Percentiles rank a stretch among this genome's conserved stretches.
Conservation (phyloP, 768 basidiomycete species). For the Botryobasidium botryosum region DNA sequence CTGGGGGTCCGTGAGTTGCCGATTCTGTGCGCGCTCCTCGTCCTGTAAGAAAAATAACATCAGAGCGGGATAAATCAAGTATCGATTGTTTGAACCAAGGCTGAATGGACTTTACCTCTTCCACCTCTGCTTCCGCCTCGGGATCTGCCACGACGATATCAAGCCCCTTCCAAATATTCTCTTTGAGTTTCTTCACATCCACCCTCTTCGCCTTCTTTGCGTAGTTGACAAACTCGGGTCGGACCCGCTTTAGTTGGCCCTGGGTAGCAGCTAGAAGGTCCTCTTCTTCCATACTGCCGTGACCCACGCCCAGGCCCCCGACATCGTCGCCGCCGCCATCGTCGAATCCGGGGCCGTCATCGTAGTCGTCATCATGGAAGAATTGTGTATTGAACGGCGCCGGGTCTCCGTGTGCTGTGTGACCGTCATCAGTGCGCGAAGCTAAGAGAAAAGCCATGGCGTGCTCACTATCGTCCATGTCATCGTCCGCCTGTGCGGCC, state of each 20-base stretch:
- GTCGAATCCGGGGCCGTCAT: slow-evolving; percentile 39
- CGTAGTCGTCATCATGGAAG: slow-evolving; percentile 77
- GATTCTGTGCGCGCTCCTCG: slow-evolving; percentile 15
- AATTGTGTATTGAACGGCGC: slow-evolving; percentile 91
- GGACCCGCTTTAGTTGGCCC: slow-evolving; percentile 53
- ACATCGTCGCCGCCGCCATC: slow-evolving; percentile 47
- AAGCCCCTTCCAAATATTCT: slow-evolving; percentile 91
- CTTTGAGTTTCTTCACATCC: slow-evolving; percentile 91
- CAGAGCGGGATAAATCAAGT: slow-evolving; percentile 3
- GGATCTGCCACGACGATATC: slow-evolving; percentile 46
- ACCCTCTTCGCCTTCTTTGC: slow-evolving; percentile 92
- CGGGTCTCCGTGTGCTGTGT: slow-evolving; percentile 31
- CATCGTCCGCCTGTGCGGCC: slow-evolving; percentile 33
- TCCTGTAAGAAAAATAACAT: not conserved
- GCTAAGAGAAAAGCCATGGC: not conserved
- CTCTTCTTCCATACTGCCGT: slow-evolving; percentile 48
- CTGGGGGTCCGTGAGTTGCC: slow-evolving; percentile 38
- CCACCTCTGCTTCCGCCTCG: slow-evolving; percentile 24
- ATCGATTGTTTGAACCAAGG: not conserved
- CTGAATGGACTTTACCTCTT: slow-evolving; percentile 20
- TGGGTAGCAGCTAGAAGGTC: slow-evolving; percentile 77
- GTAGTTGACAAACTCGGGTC: slow-evolving; percentile 83
- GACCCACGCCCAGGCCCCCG: slow-evolving; percentile 17
- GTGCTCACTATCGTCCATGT: slow-evolving; percentile 45
- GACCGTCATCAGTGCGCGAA: slow-evolving; percentile 12